Evolutionary conservation across 1,284 basidiomycete genomes (phyloP), one percentile per base, ranked within the genome.

Genomic region (Boletus semigastroideus): DNA sequence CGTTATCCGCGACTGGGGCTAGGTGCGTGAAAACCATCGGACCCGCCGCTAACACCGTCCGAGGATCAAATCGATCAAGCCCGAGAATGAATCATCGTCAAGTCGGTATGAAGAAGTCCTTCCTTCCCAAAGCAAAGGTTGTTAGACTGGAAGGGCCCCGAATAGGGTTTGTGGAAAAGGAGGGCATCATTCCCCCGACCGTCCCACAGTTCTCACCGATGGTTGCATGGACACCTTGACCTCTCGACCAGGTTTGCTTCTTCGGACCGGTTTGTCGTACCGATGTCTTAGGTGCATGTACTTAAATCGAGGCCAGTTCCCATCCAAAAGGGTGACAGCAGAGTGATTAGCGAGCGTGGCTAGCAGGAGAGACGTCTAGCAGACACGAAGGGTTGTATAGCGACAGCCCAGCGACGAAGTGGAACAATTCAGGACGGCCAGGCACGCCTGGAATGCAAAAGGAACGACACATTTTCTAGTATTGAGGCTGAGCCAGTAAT

Each of bases 261-360:
- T 52, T 43, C 61, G 56, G 53, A 34, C 59, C 62, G 61, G 37
- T 51, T 11, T 33, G 17, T 42, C 36, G 36, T 33, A 34, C 17
- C 37, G 36, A 39, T 8, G 16, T 20, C 14, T 46, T 22, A 50
- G 30, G 30, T 46, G 25, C 19, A 37, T 30, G 25, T 25, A 25
- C 34, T 36, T 36, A 19, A 16, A 44, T 22, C 48, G 25, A 53
- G 33, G 25, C 17, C 33, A 31, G 10, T 37, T 66, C 62, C 60
- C 59, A 60, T 50, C 28, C 25, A 7, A 51, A 60, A 62, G 56
- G 59, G 61, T 58, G 50, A 48, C 51, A 54, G 58, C 42, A 64
- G 42, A 28, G 27, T n/a, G 36, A 16, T 31, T 27, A 43, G 33
- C 13, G 17, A 33, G 39, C 40, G 31, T 13, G 31, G 33, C 28